A percentile compares a stretch with the other conserved stretches of the same genome.
Conservation (phyloP, 257 asterid genomes). For the Scutellaria minor region DNA sequence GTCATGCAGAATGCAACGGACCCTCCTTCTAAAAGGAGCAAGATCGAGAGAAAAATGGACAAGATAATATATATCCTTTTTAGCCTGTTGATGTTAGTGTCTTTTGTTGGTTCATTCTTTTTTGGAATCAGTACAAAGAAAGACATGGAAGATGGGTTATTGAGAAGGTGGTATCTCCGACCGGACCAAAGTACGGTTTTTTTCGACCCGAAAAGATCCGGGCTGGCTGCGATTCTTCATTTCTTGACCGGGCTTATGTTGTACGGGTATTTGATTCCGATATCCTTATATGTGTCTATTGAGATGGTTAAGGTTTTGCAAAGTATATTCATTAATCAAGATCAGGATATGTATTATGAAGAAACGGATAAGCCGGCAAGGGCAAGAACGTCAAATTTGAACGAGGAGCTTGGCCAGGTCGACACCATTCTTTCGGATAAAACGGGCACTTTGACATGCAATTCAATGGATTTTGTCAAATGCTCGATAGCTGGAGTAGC, state of each 20-base stretch:
- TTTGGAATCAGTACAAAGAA: slow-evolving; percentile 69
- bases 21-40: slow-evolving; percentile 98
- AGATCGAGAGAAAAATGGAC: slow-evolving; percentile 88
- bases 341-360: slow-evolving; percentile 79
- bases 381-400: slow-evolving; percentile 94
- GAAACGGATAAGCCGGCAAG: slow-evolving; percentile 85
- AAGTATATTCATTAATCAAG: slow-evolving; percentile 81
- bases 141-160: slow-evolving; percentile 52
- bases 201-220: slow-evolving; percentile 64
- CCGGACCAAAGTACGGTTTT: slow-evolving; percentile 63
- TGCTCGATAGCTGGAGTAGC: slow-evolving; percentile 84
- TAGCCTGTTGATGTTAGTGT: slow-evolving; percentile 64
- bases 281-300: slow-evolving; percentile 89
- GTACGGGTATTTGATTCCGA: slow-evolving; percentile 93
- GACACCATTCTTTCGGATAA: slow-evolving; percentile 91
- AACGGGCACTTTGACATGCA: slow-evolving; percentile 94
- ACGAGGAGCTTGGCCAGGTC: slow-evolving; percentile 96
- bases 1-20: slow-evolving; percentile 92
- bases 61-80: slow-evolving; percentile 80
- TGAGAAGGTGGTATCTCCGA: slow-evolving; percentile 88
- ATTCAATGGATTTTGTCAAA: slow-evolving; percentile 95
- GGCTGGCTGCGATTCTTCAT: slow-evolving; percentile 76
- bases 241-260: slow-evolving; percentile 93
- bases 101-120: slow-evolving; percentile 82
- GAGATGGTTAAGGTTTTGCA: slow-evolving; percentile 95